Conservation (phyloP, 805 yeast species). For the Huiozyma naganishii region DNA sequence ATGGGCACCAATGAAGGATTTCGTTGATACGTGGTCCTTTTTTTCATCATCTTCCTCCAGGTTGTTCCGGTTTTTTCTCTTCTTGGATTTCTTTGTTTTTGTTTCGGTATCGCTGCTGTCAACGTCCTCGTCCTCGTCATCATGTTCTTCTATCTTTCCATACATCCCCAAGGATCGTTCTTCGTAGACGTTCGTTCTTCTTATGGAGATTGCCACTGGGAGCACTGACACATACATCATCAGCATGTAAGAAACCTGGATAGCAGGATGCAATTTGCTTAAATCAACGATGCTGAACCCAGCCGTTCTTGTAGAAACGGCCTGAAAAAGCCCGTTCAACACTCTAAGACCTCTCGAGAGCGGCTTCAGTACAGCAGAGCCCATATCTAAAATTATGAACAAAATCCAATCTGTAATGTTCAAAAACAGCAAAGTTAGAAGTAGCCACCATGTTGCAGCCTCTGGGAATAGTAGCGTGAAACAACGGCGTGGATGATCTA, state of each 20-base stretch:
- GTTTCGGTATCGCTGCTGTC: slow-evolving; percentile 2
- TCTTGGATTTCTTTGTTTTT: slow-evolving; percentile 3
- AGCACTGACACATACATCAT: slow-evolving; percentile 98
- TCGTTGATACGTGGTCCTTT: slow-evolving; percentile 6
- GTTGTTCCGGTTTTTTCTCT: neutral
- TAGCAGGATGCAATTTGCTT: slow-evolving; percentile 69
- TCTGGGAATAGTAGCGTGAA: slow-evolving; percentile 87
- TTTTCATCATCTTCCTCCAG: neutral
- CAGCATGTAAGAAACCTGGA: slow-evolving; percentile 84
- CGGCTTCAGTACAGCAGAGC: slow-evolving; percentile 38
- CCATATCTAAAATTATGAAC: slow-evolving; percentile 68
- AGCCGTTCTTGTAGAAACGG: slow-evolving; percentile 87
- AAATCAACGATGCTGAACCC: slow-evolving; percentile 74
- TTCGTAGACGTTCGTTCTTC: slow-evolving; percentile 96
- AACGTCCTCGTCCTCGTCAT: slow-evolving; percentile 16
- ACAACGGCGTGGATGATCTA: slow-evolving; percentile 96
- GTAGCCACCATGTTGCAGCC: slow-evolving; percentile 91
- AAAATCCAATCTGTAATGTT: slow-evolving; percentile 72
- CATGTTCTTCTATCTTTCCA: slow-evolving; percentile 26
- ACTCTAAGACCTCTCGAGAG: slow-evolving; percentile 60
- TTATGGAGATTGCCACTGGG: slow-evolving; percentile 90
- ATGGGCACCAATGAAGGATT: slow-evolving; percentile 73
- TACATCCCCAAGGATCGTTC: slow-evolving; percentile 96
- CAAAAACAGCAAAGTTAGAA: slow-evolving; percentile 58
- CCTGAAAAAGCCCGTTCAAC: slow-evolving; percentile 79